Base-by-base conservation (phyloP, 352 stramenopile genomes). In the Globisporangium parvum region DNA sequence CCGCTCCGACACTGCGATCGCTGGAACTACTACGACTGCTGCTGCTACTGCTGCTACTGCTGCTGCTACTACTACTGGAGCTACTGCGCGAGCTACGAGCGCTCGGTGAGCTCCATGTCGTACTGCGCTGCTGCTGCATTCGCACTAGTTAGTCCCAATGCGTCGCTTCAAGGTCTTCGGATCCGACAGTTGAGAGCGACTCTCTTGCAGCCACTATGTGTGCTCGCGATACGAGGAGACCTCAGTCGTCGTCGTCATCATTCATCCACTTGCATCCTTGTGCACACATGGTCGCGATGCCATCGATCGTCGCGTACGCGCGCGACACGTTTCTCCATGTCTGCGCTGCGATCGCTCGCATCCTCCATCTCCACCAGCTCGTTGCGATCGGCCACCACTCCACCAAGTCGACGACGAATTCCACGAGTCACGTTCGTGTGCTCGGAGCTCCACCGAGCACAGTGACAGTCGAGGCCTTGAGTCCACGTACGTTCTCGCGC, bases 311-410 rank as follows among this genome's bases (percentile, higher is more conserved):
- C 39, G 40, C 40, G 6, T 51, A 58, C 26, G 33, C 51, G 20
- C 46, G 47, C 3, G 51, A 59, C 40, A 47, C 39, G 44, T 15
- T 64, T n/a, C 28, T 51, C 3, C 35, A 51, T 37, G 48, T 70
- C 44, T 53, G 39, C 23, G 46, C 60, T 35, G 54, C 49, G 20
- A 31, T 66, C n/a, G 17, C 65, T 26, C 62, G 45, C 14, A 59
- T 73, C 47, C 39, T 73, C 28, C 66, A 57, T 10, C 53, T 72
- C 42, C 21, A 62, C 24, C 28, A 31, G 3, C 6, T 62, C 12
- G 18, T 62, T 33, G 23, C 42, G 20, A 24, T 51, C 23, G 52
- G 41, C 6, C 47, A 21, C 6, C 17, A 10, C 17, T n/a, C n/a
- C n/a, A 15, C 39, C 21, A 52, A 17, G n/a, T 18, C 10, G 5